Conservation (phyloP, 2,329 filamentous ascomycete genomes). For the Aureobasidium namibiae region DNA sequence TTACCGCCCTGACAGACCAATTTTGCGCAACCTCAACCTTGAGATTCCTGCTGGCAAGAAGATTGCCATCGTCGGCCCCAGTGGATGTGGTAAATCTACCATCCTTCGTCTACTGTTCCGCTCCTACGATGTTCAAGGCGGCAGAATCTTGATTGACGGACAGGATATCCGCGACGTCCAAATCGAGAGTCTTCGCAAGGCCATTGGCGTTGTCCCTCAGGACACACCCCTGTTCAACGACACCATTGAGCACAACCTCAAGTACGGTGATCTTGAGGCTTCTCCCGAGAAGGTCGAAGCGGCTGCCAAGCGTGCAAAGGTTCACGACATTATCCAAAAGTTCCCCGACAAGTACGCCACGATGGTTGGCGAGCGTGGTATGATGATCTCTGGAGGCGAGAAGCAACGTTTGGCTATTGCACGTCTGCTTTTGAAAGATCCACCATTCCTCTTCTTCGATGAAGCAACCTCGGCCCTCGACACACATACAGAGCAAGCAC, state of each 20-base stretch:
- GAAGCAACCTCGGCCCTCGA: slow-evolving; percentile 89
- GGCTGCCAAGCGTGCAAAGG: slow-evolving; percentile 72
- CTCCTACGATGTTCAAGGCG: slow-evolving; percentile 81
- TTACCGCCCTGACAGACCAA: slow-evolving; percentile 79
- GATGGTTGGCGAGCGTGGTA: slow-evolving; percentile 83
- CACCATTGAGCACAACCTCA: slow-evolving; percentile 90
- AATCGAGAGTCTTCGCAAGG: slow-evolving; percentile 70
- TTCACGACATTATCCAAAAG: slow-evolving; percentile 71
- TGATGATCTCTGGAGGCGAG: slow-evolving; percentile 94
- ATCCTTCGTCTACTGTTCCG: slow-evolving; percentile 85
- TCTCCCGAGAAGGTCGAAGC: slow-evolving; percentile 62
- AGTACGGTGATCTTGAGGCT: slow-evolving; percentile 77
- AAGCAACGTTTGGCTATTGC: slow-evolving; percentile 86
- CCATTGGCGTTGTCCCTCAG: slow-evolving; percentile 93
- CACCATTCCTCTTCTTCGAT: slow-evolving; percentile 85
- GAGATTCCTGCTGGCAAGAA: slow-evolving; percentile 95
- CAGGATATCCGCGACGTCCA: slow-evolving; percentile 82
- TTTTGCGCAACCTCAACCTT: slow-evolving; percentile 73
- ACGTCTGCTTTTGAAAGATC: slow-evolving; percentile 77
- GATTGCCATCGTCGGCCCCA: slow-evolving; percentile 88
- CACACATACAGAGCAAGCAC: slow-evolving; percentile 84
- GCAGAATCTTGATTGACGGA: slow-evolving; percentile 82
- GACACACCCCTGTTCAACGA: slow-evolving; percentile 97
- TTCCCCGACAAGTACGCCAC: slow-evolving; percentile 86
- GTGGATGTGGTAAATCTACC: slow-evolving; percentile 93